Conservation (phyloP, 2,329 filamentous ascomycete species). For the Chrysoporthe cubensis region DNA sequence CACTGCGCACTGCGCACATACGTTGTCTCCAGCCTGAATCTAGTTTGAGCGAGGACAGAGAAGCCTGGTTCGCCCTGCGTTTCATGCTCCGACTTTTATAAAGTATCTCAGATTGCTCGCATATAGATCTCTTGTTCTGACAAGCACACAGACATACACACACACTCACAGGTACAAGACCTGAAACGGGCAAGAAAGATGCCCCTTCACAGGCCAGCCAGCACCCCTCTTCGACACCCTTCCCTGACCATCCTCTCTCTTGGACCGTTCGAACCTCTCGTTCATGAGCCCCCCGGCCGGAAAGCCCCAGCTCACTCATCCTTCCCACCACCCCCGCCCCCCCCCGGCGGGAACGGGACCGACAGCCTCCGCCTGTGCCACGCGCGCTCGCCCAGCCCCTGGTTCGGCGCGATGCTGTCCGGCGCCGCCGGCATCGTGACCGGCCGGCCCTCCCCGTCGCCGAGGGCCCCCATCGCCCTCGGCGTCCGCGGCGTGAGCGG, state of each 20-base stretch:
- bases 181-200: background rate
- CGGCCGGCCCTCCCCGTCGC: constrained; percentile 38
- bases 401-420: constrained; percentile 13
- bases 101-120: background rate
- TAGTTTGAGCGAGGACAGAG: background rate
- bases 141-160: background rate
- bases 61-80: background rate
- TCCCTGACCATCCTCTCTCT: background rate
- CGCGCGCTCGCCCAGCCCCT: constrained; percentile 22
- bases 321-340: background rate
- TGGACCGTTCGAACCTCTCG: background rate
- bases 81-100: background rate
- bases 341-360: constrained; percentile 3
- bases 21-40: too few relatives aligned
- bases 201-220: background rate
- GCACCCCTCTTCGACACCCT: too few relatives aligned
- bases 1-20: too few relatives aligned
- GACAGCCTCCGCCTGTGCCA: constrained; percentile 25
- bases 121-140: background rate
- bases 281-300: background rate
- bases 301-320: background rate
- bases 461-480: constrained; percentile 65
- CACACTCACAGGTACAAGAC: background rate
- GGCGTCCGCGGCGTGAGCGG: constrained; percentile 70
- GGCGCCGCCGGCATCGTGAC: constrained; percentile 17